These are phyloP conservation scores for Thelonectria discophora DNA, from an alignment of 2,329 filamentous ascomycete species.

Conservation along the genomic window DNA sequence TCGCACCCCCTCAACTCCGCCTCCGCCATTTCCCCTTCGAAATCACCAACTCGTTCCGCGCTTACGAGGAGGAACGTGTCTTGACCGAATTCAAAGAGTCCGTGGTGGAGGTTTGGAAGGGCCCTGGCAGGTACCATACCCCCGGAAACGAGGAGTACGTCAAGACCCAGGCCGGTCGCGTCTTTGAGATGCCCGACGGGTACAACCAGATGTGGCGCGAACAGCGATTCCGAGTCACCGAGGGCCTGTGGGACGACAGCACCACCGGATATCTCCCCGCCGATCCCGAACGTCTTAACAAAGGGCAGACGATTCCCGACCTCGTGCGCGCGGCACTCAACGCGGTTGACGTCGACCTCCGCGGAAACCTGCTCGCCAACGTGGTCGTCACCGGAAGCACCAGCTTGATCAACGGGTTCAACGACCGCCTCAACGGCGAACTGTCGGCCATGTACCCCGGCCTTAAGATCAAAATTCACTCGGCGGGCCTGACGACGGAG, in stretches of 20 bases:
- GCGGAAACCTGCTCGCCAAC: conserved; percentile 83
- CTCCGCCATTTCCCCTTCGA: conserved; percentile 74
- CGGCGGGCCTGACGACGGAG: conserved; percentile 86
- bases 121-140: conserved; percentile 72
- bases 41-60: conserved; percentile 75
- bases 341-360: conserved; percentile 87
- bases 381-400: conserved; percentile 93
- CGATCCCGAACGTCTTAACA: conserved; percentile 61
- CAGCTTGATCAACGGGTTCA: conserved; percentile 89
- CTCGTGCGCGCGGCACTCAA: conserved; percentile 81
- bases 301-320: conserved; percentile 82
- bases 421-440: conserved; percentile 87
- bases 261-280: conserved; percentile 70
- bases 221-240: conserved; percentile 85
- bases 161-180: conserved; percentile 77
- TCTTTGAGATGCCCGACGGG: conserved; percentile 97
- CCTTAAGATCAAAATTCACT: conserved; percentile 86
- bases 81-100: conserved; percentile 98
- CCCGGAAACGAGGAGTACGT: conserved; percentile 80
- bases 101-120: conserved; percentile 92
- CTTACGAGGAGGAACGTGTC: conserved; percentile 89
- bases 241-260: conserved; percentile 90
- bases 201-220: conserved; percentile 94
- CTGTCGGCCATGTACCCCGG: conserved; percentile 83
- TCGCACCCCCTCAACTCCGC: conserved; percentile 78